Conservation (phyloP, 768 basidiomycete species). For the Trametes cubensis region DNA sequence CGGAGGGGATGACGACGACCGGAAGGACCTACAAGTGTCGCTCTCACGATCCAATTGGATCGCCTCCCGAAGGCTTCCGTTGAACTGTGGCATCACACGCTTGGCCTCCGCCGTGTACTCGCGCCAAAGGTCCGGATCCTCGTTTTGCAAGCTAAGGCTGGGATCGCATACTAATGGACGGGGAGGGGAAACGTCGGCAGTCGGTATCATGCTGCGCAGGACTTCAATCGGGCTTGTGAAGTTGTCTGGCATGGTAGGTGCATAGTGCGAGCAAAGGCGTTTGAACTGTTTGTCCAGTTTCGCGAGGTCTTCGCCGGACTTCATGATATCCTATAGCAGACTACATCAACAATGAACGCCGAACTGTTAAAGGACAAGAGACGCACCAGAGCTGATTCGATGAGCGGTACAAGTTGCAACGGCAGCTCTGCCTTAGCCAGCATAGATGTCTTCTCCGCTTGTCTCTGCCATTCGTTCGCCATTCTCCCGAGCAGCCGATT, state of each 20-base stretch:
- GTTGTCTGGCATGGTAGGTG: neutral
- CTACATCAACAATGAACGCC: too few species aligned
- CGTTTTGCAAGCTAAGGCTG: conserved; percentile 4
- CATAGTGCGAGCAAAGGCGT: neutral
- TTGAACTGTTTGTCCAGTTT: conserved; percentile 5
- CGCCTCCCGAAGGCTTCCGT: conserved; percentile 7
- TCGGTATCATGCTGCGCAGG: conserved; percentile 18
- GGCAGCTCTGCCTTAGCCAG: conserved; percentile 13
- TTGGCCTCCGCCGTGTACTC: conserved; percentile 7
- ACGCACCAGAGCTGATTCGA: conserved; percentile 21
- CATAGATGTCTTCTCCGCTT: conserved; percentile 13
- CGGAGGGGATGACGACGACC: neutral
- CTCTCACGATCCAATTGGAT: conserved; percentile 15
- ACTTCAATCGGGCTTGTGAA: conserved; percentile 11
- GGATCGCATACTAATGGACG: conserved; percentile 3
- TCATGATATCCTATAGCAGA: conserved; percentile 20
- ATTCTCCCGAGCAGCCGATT: conserved; percentile 14
- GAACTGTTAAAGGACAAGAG: neutral
- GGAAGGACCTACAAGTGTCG: neutral
- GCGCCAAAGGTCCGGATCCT: conserved; percentile 14
- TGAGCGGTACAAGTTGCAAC: conserved; percentile 9
- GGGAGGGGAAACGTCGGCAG: neutral
- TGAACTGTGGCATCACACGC: conserved; percentile 13
- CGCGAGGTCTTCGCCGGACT: conserved; percentile 19
- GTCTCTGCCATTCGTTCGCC: conserved; percentile 17